Evolutionary conservation across 306 rosid species (phyloP).

Genomic region (Malus asiatica): DNA sequence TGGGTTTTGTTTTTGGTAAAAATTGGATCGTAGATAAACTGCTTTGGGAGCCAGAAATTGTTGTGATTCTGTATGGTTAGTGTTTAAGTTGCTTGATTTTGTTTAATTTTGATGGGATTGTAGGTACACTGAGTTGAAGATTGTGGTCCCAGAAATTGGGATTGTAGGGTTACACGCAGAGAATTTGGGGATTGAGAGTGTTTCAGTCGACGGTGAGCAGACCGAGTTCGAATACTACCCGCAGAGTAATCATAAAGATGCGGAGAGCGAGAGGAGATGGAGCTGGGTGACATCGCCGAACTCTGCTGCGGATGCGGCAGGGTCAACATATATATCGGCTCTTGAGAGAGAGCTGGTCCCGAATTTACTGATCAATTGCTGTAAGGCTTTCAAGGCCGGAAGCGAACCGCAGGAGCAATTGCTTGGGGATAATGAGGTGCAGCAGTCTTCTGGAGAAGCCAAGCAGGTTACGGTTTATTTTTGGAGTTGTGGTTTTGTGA

Average conservation of each 20-base stretch:
- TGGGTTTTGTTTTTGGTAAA: background rate
- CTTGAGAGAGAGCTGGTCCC: constrained; percentile 70
- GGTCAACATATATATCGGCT: constrained; percentile 52
- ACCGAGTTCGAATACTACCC: constrained; percentile 85
- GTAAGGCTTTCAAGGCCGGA: constrained; percentile 58
- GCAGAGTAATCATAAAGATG: constrained; percentile 23
- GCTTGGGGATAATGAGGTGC: constrained; percentile 56
- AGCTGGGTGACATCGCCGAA: constrained; percentile 49
- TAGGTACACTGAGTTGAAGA: constrained; percentile 84
- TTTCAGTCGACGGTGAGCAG: constrained; percentile 84
- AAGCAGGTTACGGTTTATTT: constrained; percentile 65
- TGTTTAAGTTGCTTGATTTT: background rate
- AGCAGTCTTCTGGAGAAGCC: constrained; percentile 40
- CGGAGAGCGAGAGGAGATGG: constrained; percentile 49
- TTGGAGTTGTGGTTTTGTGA: constrained; percentile 1
- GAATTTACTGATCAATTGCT: constrained; percentile 79
- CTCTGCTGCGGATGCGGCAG: constrained; percentile 81
- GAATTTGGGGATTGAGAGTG: constrained; percentile 75
- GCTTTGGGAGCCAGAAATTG: background rate
- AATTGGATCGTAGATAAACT: background rate
- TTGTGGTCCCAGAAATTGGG: constrained; percentile 86
- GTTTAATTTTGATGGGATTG: background rate
- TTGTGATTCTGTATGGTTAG: background rate
- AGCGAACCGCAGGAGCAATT: constrained; percentile 53
- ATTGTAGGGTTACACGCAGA: constrained; percentile 90